Percentiles rank a stretch among this genome's conserved stretches.
These are phyloP conservation scores for Xylariales sp. DNA, from an alignment of 2,329 filamentous ascomycete species.

Conservation along the genomic window DNA sequence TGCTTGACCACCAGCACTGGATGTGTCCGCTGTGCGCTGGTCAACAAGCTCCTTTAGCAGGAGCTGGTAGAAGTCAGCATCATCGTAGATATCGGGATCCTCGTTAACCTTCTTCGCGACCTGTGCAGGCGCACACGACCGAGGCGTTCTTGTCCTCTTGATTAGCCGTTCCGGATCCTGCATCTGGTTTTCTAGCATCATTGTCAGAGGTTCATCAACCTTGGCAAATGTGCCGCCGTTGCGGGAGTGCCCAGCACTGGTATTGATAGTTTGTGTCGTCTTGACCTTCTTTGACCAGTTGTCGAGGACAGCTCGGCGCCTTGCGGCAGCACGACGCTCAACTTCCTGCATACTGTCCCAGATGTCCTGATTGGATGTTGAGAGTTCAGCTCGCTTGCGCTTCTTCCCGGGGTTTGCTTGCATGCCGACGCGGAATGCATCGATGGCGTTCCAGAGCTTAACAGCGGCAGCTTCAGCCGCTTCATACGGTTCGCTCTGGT, in stretches of 20 bases:
- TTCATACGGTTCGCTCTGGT: constrained; percentile 53
- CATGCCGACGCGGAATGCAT: constrained; percentile 62
- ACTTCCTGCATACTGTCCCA: constrained; percentile 68
- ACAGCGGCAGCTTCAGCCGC: constrained; percentile 83
- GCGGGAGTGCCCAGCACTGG: constrained; percentile 30
- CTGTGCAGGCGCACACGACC: constrained; percentile 73
- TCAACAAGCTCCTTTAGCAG: constrained; percentile 91
- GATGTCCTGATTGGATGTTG: constrained; percentile 59
- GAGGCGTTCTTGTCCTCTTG: constrained; percentile 64
- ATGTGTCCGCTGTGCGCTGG: constrained; percentile 71
- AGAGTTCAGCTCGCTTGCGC: constrained; percentile 41
- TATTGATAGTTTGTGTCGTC: constrained; percentile 50
- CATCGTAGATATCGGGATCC: constrained; percentile 73
- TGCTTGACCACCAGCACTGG: constrained; percentile 36
- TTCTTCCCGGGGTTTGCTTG: constrained; percentile 36
- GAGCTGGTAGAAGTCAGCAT: constrained; percentile 90
- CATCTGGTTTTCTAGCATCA: constrained; percentile 65
- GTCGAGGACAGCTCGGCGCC: constrained; percentile 70
- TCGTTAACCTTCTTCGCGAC: constrained; percentile 52
- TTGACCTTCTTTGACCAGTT: constrained; percentile 87
- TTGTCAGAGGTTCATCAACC: constrained; percentile 58
- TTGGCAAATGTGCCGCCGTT: constrained; percentile 43
- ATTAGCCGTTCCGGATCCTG: constrained; percentile 61
- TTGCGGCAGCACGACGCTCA: constrained; percentile 54
- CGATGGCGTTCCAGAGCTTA: constrained; percentile 78